Percentiles rank a stretch among this genome's conserved stretches.
These are phyloP conservation scores for Diplodia intermedia DNA, from an alignment of 2,329 filamentous ascomycete species.

Conservation along the genomic window DNA sequence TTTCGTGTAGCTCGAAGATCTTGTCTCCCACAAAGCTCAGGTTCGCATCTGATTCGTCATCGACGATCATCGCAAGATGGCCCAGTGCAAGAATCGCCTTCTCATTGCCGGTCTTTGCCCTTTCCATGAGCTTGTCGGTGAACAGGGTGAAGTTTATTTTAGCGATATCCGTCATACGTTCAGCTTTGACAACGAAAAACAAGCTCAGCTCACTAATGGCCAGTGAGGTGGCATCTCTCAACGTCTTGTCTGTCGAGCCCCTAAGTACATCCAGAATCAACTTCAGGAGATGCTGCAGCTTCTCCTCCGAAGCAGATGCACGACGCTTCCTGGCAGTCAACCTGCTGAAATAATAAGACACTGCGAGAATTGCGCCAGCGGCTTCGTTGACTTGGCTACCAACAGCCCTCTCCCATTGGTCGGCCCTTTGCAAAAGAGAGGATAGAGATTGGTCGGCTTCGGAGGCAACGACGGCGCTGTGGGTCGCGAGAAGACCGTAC, in stretches of 20 bases:
- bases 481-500: constrained; percentile 78
- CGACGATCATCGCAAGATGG: constrained; percentile 70
- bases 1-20: constrained; percentile 79
- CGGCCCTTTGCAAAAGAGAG: constrained; percentile 56
- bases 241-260: constrained; percentile 60
- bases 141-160: constrained; percentile 55
- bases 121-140: constrained; percentile 67
- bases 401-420: constrained; percentile 64
- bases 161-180: constrained; percentile 41
- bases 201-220: constrained; percentile 68
- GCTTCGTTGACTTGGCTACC: constrained; percentile 66
- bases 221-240: constrained; percentile 64
- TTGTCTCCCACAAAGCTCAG: constrained; percentile 67
- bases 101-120: constrained; percentile 82
- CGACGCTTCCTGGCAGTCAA: constrained; percentile 56
- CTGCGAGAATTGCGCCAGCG: constrained; percentile 66
- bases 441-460: constrained; percentile 54
- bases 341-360: constrained; percentile 66
- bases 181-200: constrained; percentile 61
- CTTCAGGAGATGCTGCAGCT: constrained; percentile 51
- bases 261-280: constrained; percentile 61
- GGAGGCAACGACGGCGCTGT: constrained; percentile 55
- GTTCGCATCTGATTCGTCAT: constrained; percentile 49
- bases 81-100: constrained; percentile 83
- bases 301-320: constrained; percentile 44